Percentiles rank a stretch among this genome's conserved stretches.
Evolutionary conservation across 352 stramenopile genomes (phyloP).

Genomic region (Albugo candida): DNA sequence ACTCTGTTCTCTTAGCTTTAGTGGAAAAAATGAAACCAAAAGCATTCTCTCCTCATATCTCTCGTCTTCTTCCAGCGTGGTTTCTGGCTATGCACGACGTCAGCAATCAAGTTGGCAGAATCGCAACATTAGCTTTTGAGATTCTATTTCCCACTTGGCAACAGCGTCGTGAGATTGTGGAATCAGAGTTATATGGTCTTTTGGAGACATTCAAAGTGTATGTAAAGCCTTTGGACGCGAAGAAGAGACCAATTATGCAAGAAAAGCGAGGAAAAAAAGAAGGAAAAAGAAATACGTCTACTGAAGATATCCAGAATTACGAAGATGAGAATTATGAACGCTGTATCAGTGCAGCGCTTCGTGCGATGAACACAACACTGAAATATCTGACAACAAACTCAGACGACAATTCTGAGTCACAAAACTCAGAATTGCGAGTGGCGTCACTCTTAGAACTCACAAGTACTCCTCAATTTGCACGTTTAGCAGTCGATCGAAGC

Average conservation of each 20-base stretch:
- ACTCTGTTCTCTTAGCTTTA: slow-evolving; percentile 24
- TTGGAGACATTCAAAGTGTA: slow-evolving; percentile 12
- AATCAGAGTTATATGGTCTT: slow-evolving; percentile 19
- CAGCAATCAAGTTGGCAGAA: slow-evolving; percentile 26
- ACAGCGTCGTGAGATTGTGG: slow-evolving; percentile 14
- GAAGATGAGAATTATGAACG: slow-evolving; percentile 17
- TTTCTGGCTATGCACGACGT: slow-evolving; percentile 63
- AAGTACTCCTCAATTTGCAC: too few species aligned
- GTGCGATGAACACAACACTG: too few species aligned
- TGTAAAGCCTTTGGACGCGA: slow-evolving; percentile 12
- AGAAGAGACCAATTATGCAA: slow-evolving; percentile 21
- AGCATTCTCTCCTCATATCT: slow-evolving; percentile 48
- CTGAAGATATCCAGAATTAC: too few species aligned
- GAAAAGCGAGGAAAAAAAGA: too few species aligned
- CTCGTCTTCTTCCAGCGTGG: slow-evolving; percentile 58
- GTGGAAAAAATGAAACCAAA: slow-evolving; percentile 39
- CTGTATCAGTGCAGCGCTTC: slow-evolving; percentile 27
- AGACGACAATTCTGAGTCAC: too few species aligned
- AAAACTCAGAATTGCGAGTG: too few species aligned
- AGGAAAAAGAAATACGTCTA: too few species aligned
- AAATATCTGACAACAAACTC: too few species aligned
- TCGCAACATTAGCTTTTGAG: slow-evolving; percentile 30
- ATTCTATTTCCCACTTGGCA: slow-evolving; percentile 23
- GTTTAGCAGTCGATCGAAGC: too few species aligned
- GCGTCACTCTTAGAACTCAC: too few species aligned